Evolutionary conservation across 192 early-diverging fungal species (phyloP).

Genomic region (Paraglomus brasilianum): DNA sequence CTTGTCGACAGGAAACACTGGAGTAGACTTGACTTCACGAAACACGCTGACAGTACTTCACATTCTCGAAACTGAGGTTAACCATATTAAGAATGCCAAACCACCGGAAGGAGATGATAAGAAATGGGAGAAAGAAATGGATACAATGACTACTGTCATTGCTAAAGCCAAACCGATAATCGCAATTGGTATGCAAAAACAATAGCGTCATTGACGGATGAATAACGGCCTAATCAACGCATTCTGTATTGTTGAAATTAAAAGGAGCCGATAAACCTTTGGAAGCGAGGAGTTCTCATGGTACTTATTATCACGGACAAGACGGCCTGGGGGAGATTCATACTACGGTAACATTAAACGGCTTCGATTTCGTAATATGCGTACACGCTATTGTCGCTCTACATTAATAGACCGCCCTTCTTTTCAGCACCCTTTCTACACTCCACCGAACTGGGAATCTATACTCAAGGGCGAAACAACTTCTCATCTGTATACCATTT

Average conservation of each 20-base stretch:
- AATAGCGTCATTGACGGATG: too few species aligned
- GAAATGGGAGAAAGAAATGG: conserved; percentile 31
- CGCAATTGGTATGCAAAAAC: neutral
- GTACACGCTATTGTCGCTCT: conserved; percentile 3
- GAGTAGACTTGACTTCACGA: conserved; percentile 35
- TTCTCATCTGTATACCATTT: conserved; percentile 32
- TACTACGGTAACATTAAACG: conserved; percentile 15
- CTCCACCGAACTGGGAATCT: conserved; percentile 33
- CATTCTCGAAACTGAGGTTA: conserved; percentile 41
- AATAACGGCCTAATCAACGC: neutral
- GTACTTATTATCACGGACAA: conserved; percentile 49
- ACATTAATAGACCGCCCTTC: conserved; percentile 36
- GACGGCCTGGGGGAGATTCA: conserved; percentile 48
- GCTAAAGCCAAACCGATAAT: conserved; percentile 37
- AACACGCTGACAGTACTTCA: conserved; percentile 48
- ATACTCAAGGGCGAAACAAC: conserved; percentile 15
- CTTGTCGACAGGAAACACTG: conserved; percentile 31
- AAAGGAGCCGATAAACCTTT: conserved; percentile 41
- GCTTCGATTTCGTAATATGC: conserved; percentile 26
- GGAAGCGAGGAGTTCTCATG: conserved; percentile 32
- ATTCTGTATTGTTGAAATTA: neutral
- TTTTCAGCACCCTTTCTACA: conserved; percentile 15
- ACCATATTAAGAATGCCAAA: conserved; percentile 18
- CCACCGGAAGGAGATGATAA: conserved; percentile 22
- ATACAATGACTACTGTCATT: conserved; percentile 35